Evolutionary conservation across 805 yeast genomes (phyloP), one percentile per base, ranked within the genome.

Genomic region (Wickerhamiella musiphila): DNA sequence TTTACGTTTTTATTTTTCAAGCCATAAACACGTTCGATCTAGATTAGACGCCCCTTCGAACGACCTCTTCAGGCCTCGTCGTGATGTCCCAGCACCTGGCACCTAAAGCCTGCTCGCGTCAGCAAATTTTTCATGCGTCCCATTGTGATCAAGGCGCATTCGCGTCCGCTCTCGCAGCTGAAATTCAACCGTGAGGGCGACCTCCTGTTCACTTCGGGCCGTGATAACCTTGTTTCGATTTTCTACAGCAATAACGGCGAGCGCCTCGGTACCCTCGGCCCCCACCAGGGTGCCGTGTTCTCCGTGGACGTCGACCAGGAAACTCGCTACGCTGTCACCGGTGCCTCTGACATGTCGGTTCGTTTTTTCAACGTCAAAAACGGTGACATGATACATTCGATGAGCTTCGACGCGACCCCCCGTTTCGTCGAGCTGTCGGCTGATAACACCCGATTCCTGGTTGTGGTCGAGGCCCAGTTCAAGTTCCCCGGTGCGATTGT

Each of bases 191-290:
- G 72, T 40, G 96, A 92, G 51, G 99, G 99, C 28, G 99, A 90
- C 56, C 58, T 90, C 44, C 67, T 90, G 35, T 76, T 90, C 53
- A 74, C 96, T 8, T 84, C 81, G 25, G 82, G 94, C 42, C 83
- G 90, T 57, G 98, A 90, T 66, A 67, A 68, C 46, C 36, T 38
- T 33, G 93, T 92, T 2, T 75, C 84, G 29, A 75, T 86, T 39
- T 92, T 96, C 95, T 90, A 69, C 58, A 71, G 95, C 19, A 73
- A 78, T 41, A 86, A 84, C 54, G 99, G 99, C 48, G 98, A 90
- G 60, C 72, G 96, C 56, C 58, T 90, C 37, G 99, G 98, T 31
- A 90, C 99, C 38, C 69, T 81, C 44, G 71, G 58, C 26, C 84
- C 84, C 7, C 96, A 90, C 56, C 66, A 66, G 37, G 98, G 98